Percentiles rank a stretch among this genome's conserved stretches.
Evolutionary conservation across 2,329 filamentous ascomycete genomes (phyloP).

Genomic region (Colletotrichum acutatum): DNA sequence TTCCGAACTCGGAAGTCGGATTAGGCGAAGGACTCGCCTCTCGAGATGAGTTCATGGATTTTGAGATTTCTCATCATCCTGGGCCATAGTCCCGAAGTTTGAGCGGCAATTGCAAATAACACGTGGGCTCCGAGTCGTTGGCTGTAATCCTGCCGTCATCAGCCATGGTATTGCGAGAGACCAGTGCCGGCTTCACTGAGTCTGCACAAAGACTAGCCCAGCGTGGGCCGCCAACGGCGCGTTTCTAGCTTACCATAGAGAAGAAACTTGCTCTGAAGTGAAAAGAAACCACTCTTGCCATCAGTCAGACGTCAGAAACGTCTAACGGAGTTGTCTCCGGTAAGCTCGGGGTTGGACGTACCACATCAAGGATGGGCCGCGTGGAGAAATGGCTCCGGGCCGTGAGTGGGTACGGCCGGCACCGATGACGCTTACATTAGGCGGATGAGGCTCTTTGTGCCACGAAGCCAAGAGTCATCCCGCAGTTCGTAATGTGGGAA

Average conservation of each 20-base stretch:
- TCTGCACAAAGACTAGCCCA: no score
- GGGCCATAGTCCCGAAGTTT: neutral
- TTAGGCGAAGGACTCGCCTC: neutral
- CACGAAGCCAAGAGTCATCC: neutral
- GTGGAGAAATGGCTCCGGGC: neutral
- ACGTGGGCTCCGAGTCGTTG: constrained; percentile 18
- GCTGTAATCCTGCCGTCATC: constrained; percentile 33
- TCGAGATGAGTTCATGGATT: neutral
- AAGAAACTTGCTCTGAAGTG: no score
- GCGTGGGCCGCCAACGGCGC: neutral
- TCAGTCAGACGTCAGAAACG: constrained; percentile 16
- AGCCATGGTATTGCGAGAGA: neutral
- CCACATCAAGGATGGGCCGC: neutral
- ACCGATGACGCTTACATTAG: constrained; percentile 29
- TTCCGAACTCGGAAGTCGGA: neutral
- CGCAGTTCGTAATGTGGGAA: neutral
- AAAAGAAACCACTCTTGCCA: neutral
- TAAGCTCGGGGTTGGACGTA: neutral
- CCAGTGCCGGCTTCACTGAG: neutral
- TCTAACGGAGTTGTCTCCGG: constrained; percentile 25
- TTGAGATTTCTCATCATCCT: neutral
- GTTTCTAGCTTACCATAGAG: neutral
- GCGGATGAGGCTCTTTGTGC: neutral
- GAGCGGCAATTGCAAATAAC: neutral
- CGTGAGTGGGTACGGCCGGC: constrained; percentile 3